phyloP scores from a whole-genome alignment of 805 yeast genomes.

The Nakazawaea anatomiae region DNA sequence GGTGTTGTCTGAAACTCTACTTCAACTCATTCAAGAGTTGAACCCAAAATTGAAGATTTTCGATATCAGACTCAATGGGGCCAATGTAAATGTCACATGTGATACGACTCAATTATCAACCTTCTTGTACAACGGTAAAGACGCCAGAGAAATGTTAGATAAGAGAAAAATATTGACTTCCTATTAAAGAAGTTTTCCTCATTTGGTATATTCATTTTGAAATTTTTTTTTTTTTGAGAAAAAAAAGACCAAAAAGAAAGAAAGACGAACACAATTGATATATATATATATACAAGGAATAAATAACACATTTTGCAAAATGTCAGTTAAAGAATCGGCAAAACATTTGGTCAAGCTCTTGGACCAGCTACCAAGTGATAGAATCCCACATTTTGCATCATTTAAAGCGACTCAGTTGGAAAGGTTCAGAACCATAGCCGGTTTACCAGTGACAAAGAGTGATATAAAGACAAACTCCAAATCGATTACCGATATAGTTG shows the following conservation, averaged over 20 bases:
- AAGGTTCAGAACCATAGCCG: slow-evolving; percentile 47
- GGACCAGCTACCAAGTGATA: slow-evolving; percentile 63
- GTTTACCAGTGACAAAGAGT: slow-evolving; percentile 31
- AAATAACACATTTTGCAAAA: slow-evolving; percentile 5
- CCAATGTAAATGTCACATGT: too few species aligned
- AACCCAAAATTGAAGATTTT: not conserved
- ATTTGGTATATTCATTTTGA: too few species aligned
- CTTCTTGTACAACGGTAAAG: too few species aligned
- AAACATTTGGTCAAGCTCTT: slow-evolving; percentile 51
- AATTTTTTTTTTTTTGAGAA: too few species aligned
- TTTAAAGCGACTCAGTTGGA: slow-evolving; percentile 63
- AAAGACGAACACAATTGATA: not conserved
- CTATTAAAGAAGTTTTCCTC: too few species aligned
- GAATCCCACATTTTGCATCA: slow-evolving; percentile 61
- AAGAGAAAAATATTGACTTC: too few species aligned
- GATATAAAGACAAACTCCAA: slow-evolving; percentile 29
- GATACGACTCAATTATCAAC: not conserved
- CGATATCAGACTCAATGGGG: not conserved
- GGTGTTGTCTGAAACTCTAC: too few species aligned
- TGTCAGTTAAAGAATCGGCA: slow-evolving; percentile 43
- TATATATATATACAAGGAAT: not conserved
- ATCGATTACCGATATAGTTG: slow-evolving; percentile 15
- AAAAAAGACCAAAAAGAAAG: too few species aligned
- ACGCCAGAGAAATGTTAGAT: too few species aligned
- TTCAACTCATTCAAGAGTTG: too few species aligned